Evolutionary conservation across 1,284 basidiomycete genomes (phyloP).

Genomic region (Sanguinoderma infundibulare): DNA sequence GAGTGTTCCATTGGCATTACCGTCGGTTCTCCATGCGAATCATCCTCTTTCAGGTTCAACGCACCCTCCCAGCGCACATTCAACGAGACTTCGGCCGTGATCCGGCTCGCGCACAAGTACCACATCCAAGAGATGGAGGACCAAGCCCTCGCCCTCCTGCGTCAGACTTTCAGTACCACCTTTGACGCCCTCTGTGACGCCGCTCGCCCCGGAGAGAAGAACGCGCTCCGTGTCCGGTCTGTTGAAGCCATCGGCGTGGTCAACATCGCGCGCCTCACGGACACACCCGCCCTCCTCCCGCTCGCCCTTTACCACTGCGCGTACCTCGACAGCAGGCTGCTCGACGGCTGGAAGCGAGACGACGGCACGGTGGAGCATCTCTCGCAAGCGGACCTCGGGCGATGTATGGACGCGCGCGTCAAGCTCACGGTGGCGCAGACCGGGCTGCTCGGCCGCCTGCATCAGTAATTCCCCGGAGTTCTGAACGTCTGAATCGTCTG

Average conservation of each 20-base stretch:
- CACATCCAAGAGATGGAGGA: constrained; percentile 1
- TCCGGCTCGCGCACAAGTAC: constrained; percentile 19
- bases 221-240: background rate
- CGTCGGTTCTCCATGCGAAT: background rate
- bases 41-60: background rate
- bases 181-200: background rate
- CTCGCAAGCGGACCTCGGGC: background rate
- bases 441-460: no score
- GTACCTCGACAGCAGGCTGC: background rate
- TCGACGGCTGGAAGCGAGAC: background rate
- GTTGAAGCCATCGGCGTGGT: constrained; percentile 1
- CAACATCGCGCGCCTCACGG: constrained; percentile 10
- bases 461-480: no score
- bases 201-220: no score
- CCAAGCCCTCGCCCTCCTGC: background rate
- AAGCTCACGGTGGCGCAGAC: no score
- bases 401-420: background rate
- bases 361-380: background rate
- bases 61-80: background rate
- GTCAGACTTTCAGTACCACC: background rate
- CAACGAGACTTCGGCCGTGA: background rate
- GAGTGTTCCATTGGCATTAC: background rate
- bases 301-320: background rate
- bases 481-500: no score
- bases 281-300: background rate